A percentile compares a stretch with the other conserved stretches of the same genome.
Evolutionary conservation across 192 early-diverging fungal species (phyloP).

Genomic region (Anaeromyces robustus): DNA sequence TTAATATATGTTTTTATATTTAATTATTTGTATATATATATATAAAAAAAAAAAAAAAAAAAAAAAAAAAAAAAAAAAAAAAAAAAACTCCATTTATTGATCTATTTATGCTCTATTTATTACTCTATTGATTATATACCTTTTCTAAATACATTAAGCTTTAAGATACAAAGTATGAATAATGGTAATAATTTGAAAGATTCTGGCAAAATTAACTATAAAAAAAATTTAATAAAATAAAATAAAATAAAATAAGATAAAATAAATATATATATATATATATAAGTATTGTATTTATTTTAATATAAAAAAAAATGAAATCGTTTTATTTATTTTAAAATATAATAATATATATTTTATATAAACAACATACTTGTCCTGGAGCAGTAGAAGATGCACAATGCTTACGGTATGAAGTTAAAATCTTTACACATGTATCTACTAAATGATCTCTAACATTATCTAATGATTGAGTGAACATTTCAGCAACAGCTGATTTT

Average conservation of each 20-base stretch:
- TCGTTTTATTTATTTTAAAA: no score
- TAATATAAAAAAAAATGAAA: background rate
- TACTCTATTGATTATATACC: no score
- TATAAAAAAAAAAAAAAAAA: background rate
- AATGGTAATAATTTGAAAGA: conserved; percentile 86
- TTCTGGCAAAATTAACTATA: conserved; percentile 84
- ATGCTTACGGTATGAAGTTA: conserved; percentile 80
- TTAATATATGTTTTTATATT: no score
- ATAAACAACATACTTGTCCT: conserved; percentile 50
- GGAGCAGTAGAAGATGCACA: conserved; percentile 75
- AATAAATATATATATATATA: no score
- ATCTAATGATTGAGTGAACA: conserved; percentile 50
- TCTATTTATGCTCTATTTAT: no score
- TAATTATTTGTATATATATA: no score
- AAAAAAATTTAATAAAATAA: background rate
- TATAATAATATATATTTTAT: no score
- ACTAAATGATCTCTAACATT: conserved; percentile 66
- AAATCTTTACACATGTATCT: conserved; percentile 72
- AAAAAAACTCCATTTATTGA: no score
- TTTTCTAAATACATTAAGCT: conserved; percentile 62
- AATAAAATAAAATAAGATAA: background rate
- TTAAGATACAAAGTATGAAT: conserved; percentile 67
- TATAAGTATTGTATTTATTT: no score
- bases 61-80: background rate
- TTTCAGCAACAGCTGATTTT: conserved; percentile 63